Conservation (phyloP, 768 basidiomycete species). For the Lactarius tabidus region DNA sequence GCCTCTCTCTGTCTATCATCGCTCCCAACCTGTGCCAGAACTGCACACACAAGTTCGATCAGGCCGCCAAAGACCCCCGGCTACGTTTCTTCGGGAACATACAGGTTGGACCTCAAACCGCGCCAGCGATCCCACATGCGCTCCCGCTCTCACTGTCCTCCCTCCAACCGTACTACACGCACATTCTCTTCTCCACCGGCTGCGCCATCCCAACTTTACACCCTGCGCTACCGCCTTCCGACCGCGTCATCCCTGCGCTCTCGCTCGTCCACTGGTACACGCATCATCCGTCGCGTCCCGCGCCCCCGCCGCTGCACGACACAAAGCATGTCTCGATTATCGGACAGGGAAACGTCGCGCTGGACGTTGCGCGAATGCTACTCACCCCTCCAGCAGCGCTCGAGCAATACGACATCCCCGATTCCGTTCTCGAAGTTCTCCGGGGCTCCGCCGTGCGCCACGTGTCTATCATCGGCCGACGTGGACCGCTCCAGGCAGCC, state of each 20-base stretch:
- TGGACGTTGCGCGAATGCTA: constrained; percentile 89
- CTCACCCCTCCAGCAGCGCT: constrained; percentile 65
- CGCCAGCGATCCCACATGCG: constrained; percentile 47
- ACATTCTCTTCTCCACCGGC: constrained; percentile 84
- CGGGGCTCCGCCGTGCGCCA: constrained; percentile 58
- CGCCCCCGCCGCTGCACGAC: constrained; percentile 60
- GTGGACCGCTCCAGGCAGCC: constrained; percentile 85
- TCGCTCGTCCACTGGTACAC: constrained; percentile 97
- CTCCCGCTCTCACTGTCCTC: constrained; percentile 55
- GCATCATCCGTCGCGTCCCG: constrained; percentile 67
- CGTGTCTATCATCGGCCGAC: constrained; percentile 78
- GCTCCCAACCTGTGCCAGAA: constrained; percentile 51
- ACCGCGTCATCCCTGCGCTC: constrained; percentile 64
- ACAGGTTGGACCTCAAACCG: constrained; percentile 42
- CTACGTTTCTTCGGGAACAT: constrained; percentile 93
- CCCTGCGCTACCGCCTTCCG: constrained; percentile 45
- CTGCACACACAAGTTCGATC: constrained; percentile 93
- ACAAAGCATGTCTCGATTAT: constrained; percentile 75
- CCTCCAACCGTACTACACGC: constrained; percentile 71
- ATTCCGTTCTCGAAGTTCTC: constrained; percentile 66
- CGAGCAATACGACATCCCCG: constrained; percentile 72
- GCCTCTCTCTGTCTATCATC: background rate
- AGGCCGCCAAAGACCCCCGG: constrained; percentile 69
- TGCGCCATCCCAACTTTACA: constrained; percentile 65
- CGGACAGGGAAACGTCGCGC: constrained; percentile 92